Evolutionary conservation across 306 rosid species (phyloP).

Genomic region (Gastrolobium villosum): DNA sequence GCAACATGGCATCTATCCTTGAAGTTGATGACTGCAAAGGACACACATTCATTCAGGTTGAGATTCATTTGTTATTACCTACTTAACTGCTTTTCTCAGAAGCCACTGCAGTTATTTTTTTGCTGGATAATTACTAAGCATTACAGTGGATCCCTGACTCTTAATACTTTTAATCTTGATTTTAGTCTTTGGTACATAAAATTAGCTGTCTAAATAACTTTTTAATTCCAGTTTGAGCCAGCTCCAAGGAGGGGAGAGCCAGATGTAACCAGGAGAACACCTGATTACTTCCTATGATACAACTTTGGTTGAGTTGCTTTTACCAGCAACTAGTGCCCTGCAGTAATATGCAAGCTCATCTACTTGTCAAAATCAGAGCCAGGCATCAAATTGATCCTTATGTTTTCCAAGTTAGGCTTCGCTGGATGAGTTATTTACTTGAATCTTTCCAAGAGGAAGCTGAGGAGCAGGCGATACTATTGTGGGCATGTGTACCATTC

Average conservation of each 20-base stretch:
- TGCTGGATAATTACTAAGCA: conserved; percentile 1
- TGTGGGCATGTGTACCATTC: conserved; percentile 59
- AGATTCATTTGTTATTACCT: background rate
- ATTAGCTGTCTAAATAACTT: background rate
- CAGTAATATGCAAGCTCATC: conserved; percentile 54
- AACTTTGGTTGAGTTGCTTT: conserved; percentile 50
- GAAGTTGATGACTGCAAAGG: conserved; percentile 97
- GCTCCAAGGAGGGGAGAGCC: conserved; percentile 99
- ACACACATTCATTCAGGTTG: conserved; percentile 97
- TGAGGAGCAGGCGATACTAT: conserved; percentile 55
- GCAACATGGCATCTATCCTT: conserved; percentile 96
- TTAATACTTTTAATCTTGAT: background rate
- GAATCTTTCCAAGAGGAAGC: conserved; percentile 56
- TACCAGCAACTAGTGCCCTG: conserved; percentile 48
- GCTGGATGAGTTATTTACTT: conserved; percentile 54
- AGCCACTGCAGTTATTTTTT: background rate
- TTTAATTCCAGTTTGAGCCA: conserved; percentile 84
- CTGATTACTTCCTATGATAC: conserved; percentile 87
- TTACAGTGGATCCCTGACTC: background rate
- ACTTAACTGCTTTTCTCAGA: background rate
- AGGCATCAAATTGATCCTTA: conserved; percentile 45
- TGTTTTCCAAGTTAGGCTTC: conserved; percentile 51
- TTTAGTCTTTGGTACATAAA: conserved; percentile 4
- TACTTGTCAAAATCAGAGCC: conserved; percentile 51
- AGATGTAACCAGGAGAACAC: conserved; percentile 94